Percentiles rank a stretch among this genome's conserved stretches.
Evolutionary conservation across 2,329 filamentous ascomycete species (phyloP).

Genomic region (Colletotrichum echinochloae): DNA sequence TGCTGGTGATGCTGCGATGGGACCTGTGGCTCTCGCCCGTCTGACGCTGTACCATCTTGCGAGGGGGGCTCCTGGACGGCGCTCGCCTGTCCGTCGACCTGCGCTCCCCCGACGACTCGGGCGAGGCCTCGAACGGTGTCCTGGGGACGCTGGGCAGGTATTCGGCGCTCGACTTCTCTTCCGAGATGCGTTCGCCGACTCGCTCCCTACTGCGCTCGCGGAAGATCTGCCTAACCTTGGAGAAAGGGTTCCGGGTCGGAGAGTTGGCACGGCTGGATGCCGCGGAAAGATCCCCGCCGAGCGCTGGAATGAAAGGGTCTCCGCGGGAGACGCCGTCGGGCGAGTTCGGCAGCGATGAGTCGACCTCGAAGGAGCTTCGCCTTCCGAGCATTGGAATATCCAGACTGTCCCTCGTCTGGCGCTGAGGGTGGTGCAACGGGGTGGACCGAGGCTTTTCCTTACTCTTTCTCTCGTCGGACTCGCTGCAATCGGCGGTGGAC

Average conservation of each 20-base stretch:
- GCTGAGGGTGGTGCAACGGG: constrained; percentile 42
- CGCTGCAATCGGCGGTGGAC: constrained; percentile 55
- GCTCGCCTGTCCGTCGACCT: constrained; percentile 46
- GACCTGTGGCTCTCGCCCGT: constrained; percentile 62
- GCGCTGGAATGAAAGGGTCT: constrained; percentile 66
- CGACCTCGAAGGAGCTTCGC: constrained; percentile 58
- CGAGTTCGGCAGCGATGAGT: constrained; percentile 62
- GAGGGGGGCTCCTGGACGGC: constrained; percentile 54
- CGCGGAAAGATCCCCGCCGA: constrained; percentile 73
- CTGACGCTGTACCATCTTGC: constrained; percentile 50
- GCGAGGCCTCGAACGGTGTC: constrained; percentile 31
- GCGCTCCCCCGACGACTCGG: constrained; percentile 37
- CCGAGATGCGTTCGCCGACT: constrained; percentile 46
- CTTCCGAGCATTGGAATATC: constrained; percentile 59
- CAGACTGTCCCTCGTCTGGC: constrained; percentile 57
- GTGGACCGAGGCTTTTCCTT: constrained; percentile 44
- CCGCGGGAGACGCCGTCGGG: constrained; percentile 63
- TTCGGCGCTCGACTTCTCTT: constrained; percentile 42
- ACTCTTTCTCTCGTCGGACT: constrained; percentile 49
- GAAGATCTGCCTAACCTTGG: constrained; percentile 67
- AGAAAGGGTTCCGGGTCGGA: constrained; percentile 70
- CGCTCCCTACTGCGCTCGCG: constrained; percentile 65
- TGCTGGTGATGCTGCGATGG: constrained; percentile 61
- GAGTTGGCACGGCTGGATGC: constrained; percentile 72
- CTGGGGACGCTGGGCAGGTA: constrained; percentile 47